Evolutionary conservation across 176 grass and related monocot species (phyloP).

Genomic region (Avena eriantha): DNA sequence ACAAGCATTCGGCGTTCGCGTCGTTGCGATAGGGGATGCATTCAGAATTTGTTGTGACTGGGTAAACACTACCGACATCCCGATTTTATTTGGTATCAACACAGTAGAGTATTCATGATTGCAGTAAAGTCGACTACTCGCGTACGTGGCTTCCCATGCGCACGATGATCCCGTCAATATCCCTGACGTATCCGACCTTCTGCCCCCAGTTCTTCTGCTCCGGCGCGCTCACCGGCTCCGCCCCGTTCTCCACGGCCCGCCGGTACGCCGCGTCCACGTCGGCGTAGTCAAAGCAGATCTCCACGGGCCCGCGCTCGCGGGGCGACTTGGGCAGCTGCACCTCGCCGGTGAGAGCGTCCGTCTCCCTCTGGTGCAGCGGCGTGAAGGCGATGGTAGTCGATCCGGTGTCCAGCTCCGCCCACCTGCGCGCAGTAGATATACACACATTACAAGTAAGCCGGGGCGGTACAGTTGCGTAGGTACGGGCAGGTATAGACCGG

Average conservation of each 20-base stretch:
- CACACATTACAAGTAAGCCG: background rate
- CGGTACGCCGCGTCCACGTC: slow-evolving; percentile 81
- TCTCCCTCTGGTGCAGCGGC: slow-evolving; percentile 80
- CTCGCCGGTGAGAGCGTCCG: slow-evolving; percentile 56
- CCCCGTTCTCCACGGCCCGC: slow-evolving; percentile 61
- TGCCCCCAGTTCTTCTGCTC: slow-evolving; percentile 84
- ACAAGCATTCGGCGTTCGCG: too few species aligned
- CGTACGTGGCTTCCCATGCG: slow-evolving; percentile 69
- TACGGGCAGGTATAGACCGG: background rate
- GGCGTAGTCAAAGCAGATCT: slow-evolving; percentile 87
- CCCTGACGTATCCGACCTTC: slow-evolving; percentile 83
- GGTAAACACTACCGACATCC: background rate
- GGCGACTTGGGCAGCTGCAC: slow-evolving; percentile 53
- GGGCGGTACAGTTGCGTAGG: background rate
- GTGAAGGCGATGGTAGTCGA: slow-evolving; percentile 87
- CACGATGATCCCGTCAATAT: slow-evolving; percentile 74
- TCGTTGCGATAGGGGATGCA: too few species aligned
- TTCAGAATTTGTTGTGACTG: too few species aligned
- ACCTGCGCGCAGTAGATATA: slow-evolving; percentile 28
- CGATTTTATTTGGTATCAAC: background rate
- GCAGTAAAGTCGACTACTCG: background rate
- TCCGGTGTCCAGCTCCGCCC: slow-evolving; percentile 88
- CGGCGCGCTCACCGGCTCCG: slow-evolving; percentile 62
- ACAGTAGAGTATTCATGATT: background rate
- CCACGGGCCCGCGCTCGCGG: slow-evolving; percentile 54